Evolutionary conservation across 192 early-diverging fungal genomes (phyloP).

Genomic region (Paraglomus occultum): DNA sequence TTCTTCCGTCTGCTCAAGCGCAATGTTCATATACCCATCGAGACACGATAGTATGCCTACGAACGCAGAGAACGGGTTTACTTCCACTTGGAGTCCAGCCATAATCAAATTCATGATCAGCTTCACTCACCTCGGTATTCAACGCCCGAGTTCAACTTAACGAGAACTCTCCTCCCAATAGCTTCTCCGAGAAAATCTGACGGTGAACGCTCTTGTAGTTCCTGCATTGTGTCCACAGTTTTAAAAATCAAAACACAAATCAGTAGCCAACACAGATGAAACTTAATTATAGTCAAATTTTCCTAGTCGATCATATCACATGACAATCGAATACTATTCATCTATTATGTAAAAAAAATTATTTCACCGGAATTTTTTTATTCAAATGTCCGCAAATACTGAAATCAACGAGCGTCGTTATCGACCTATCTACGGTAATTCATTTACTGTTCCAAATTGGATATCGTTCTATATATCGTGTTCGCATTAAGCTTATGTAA

Average conservation of each 20-base stretch:
- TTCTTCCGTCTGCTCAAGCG: slow-evolving; percentile 93
- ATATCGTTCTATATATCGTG: too few relatives aligned
- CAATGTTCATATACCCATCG: slow-evolving; percentile 98
- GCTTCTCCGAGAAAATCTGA: slow-evolving; percentile 87
- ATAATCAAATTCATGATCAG: background rate
- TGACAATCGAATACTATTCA: too few relatives aligned
- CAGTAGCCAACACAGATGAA: too few relatives aligned
- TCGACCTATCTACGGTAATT: slow-evolving; percentile 30
- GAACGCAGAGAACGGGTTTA: background rate
- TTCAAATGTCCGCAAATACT: slow-evolving; percentile 5
- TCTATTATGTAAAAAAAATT: too few relatives aligned
- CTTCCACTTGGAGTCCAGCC: background rate
- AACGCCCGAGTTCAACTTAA: slow-evolving; percentile 94
- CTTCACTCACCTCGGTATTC: slow-evolving; percentile 80
- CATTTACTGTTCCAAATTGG: background rate
- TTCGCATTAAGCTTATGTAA: too few relatives aligned
- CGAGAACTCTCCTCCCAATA: slow-evolving; percentile 82
- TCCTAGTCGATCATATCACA: too few relatives aligned
- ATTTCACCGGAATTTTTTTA: too few relatives aligned
- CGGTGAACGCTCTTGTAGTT: slow-evolving; percentile 47
- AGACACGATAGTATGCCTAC: slow-evolving; percentile 84
- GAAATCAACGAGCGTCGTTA: slow-evolving; percentile 19
- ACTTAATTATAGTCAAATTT: too few relatives aligned
- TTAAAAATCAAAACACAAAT: too few relatives aligned
- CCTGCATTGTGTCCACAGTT: background rate